Base-by-base conservation (phyloP, 306 rosid species). In the Bauhinia variegata region DNA sequence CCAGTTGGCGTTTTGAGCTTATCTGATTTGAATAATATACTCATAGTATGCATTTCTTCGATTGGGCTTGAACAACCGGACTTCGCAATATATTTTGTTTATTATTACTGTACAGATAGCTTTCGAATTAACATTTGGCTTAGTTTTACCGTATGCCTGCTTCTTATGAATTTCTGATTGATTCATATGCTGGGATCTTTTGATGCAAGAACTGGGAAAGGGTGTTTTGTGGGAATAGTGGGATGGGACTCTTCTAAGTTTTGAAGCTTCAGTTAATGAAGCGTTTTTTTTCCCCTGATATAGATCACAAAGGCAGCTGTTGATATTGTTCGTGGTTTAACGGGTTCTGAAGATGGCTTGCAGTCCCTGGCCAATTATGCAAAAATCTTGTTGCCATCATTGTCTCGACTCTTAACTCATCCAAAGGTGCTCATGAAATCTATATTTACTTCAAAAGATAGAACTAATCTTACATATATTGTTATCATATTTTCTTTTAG, bases 251-350 rank as follows among this genome's bases (percentile, higher is more conserved):
- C 36, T 65, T 49, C 4, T 9, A 33, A 30, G 1, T 7, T 8
- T 13, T 47, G 4, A 50, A 34, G 18, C 12, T 11, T 48, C 11
- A 16, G 30, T 7, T 48, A 32, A 11, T 48, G 44, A 37, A 65
- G 59, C n/a, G 1, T 50, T 18, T 39, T 38, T 58, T 63, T 68
- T 54, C n/a, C n/a, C n/a, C 13, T 41, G 33, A 54, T 41, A 4
- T 52, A 92, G 96, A 70, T 92, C 36, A 78, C 78, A 15, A 89
- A 87, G 80, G 96, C 64, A 11, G 98, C 96, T 58, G 91, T 89
- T 60, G 98, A 89, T 58, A 92, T 92, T 60, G 96, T 89, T 81
- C 85, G 86, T 54, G 96, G 96, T 30, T 63, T 92, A 82, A 92
- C 96, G 3, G 98, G 96, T 34, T 87, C 98, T 7, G 87, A 76